Percentiles rank a stretch among this genome's conserved stretches.
Conservation (phyloP, 1,284 basidiomycete species). For the Moesziomyces antarcticus region DNA sequence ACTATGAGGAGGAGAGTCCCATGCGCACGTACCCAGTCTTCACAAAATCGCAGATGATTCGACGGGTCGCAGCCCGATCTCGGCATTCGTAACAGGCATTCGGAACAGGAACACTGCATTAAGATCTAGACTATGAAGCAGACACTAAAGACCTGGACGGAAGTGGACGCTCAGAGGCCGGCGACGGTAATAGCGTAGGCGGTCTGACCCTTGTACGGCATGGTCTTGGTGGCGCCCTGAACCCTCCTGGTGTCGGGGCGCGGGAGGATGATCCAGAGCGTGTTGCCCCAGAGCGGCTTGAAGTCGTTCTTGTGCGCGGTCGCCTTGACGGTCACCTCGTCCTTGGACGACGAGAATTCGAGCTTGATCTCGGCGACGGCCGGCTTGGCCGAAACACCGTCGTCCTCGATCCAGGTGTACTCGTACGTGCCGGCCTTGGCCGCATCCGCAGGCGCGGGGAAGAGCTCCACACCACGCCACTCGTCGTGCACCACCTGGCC, state of each 20-base stretch:
- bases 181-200: slow-evolving; percentile 35
- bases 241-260: slow-evolving; percentile 62
- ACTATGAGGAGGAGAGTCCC: slow-evolving; percentile 3
- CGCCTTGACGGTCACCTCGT: slow-evolving; percentile 62
- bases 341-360: slow-evolving; percentile 52
- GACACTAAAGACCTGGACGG: background rate
- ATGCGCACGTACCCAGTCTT: background rate
- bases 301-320: slow-evolving; percentile 63
- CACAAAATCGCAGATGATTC: background rate
- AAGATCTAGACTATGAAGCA: background rate
- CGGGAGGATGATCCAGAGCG: slow-evolving; percentile 67
- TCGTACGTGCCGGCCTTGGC: slow-evolving; percentile 40
- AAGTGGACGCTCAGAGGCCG: slow-evolving; percentile 10
- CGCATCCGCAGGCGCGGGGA: slow-evolving; percentile 61
- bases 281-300: slow-evolving; percentile 68
- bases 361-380: slow-evolving; percentile 64
- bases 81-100: too few species aligned
- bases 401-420: slow-evolving; percentile 69
- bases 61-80: too few species aligned
- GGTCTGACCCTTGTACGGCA: slow-evolving; percentile 36
- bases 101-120: too few species aligned
- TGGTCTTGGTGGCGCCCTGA: slow-evolving; percentile 26
- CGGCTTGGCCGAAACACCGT: slow-evolving; percentile 68
- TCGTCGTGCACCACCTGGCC: slow-evolving; percentile 69
- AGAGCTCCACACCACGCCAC: slow-evolving; percentile 69